These are phyloP conservation scores for Coemansia sp. DNA, from an alignment of 192 early-diverging fungal genomes.

Conservation along the genomic window DNA sequence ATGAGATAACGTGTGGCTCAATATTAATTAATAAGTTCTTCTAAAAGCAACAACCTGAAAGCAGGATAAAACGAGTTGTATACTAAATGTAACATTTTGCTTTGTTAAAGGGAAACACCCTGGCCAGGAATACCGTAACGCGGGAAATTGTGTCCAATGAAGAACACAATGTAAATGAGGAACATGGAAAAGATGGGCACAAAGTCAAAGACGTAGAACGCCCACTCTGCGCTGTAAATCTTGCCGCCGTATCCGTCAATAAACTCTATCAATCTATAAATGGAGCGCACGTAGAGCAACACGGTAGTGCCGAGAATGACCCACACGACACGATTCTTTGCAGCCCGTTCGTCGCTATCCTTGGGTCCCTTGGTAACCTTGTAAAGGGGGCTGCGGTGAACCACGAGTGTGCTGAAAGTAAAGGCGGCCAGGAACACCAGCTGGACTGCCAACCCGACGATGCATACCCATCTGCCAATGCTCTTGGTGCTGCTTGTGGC, in stretches of 20 bases:
- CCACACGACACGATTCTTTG: conserved; percentile 33
- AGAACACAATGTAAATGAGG: conserved; percentile 39
- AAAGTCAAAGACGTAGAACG: conserved; percentile 55
- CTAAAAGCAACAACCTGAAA: too few relatives aligned
- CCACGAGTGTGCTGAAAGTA: conserved; percentile 17
- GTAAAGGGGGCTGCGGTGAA: conserved; percentile 19
- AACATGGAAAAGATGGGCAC: conserved; percentile 35
- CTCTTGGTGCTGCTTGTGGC: conserved; percentile 11
- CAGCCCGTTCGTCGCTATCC: conserved; percentile 8
- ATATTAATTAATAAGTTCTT: too few relatives aligned
- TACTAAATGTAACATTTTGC: not conserved
- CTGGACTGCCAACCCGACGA: conserved; percentile 45
- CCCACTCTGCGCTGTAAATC: conserved; percentile 49
- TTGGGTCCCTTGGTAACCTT: conserved; percentile 14
- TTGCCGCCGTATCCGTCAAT: conserved; percentile 37
- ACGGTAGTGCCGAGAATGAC: conserved; percentile 39
- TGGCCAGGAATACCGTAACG: not conserved
- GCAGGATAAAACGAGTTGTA: too few relatives aligned
- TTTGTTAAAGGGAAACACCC: not conserved
- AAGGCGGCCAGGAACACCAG: conserved; percentile 38
- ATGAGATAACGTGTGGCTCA: too few relatives aligned
- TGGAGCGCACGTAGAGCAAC: conserved; percentile 37
- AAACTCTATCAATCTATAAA: conserved; percentile 54
- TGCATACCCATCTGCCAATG: conserved; percentile 34
- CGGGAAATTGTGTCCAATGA: conserved; percentile 27